These are phyloP conservation scores for Amanita muscaria DNA, from an alignment of 768 basidiomycete genomes.

Conservation along the genomic window DNA sequence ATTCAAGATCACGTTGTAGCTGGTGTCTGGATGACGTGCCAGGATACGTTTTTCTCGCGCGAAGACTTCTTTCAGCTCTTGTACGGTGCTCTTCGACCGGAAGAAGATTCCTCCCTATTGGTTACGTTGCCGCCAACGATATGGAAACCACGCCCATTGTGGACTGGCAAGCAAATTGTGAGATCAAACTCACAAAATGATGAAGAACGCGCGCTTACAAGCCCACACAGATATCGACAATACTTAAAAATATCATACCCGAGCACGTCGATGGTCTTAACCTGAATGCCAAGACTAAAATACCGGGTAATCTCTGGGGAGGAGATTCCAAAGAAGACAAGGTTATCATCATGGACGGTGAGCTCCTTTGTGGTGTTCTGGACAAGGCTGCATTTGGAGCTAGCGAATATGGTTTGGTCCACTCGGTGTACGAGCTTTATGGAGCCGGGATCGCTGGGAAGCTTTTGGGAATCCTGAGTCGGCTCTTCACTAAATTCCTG, in stretches of 20 bases:
- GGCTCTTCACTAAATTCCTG: constrained; percentile 93
- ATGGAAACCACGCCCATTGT: constrained; percentile 83
- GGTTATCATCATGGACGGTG: constrained; percentile 86
- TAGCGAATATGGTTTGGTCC: constrained; percentile 90
- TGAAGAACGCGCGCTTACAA: constrained; percentile 1
- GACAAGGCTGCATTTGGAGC: constrained; percentile 98
- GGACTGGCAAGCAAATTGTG: constrained; percentile 98
- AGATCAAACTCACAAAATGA: constrained; percentile 20
- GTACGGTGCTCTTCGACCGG: constrained; percentile 88
- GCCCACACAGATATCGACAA: constrained; percentile 78
- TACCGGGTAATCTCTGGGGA: constrained; percentile 82
- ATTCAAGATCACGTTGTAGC: constrained; percentile 99
- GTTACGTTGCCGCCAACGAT: constrained; percentile 84
- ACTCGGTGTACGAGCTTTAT: constrained; percentile 94
- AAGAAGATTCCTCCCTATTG: constrained; percentile 58
- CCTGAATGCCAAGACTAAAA: constrained; percentile 79
- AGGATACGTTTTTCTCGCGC: constrained; percentile 88
- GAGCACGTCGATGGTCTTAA: constrained; percentile 71
- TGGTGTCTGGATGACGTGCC: constrained; percentile 98
- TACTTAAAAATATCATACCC: constrained; percentile 89
- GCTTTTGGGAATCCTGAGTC: constrained; percentile 86
- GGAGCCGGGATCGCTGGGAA: constrained; percentile 84
- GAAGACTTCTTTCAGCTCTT: constrained; percentile 95
- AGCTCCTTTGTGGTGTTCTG: constrained; percentile 86
- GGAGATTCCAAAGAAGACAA: constrained; percentile 73